Conservation (phyloP, 495 filamentous ascomycete species). For the Penicillium bovifimosum region DNA sequence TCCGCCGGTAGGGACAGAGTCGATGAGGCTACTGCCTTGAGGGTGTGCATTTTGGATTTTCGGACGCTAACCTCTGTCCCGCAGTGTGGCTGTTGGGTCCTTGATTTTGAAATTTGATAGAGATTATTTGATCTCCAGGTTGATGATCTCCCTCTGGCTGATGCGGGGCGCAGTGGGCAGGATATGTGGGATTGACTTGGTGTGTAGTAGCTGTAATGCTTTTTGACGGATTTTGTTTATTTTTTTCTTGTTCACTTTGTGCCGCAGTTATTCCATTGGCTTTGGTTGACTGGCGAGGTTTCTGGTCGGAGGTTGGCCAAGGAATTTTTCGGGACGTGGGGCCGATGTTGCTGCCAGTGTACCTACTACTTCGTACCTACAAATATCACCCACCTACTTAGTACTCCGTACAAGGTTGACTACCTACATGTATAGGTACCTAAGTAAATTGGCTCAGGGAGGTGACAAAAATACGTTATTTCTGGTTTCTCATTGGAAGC, state of each 20-base stretch:
- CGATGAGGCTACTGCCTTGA: conserved; percentile 36
- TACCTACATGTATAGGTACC: too few relatives aligned
- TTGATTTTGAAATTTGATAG: background rate
- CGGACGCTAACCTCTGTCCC: background rate
- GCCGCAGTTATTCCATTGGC: background rate
- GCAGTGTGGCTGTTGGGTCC: background rate
- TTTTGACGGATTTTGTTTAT: background rate
- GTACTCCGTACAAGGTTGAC: too few relatives aligned
- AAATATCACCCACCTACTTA: too few relatives aligned
- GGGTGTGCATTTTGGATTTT: conserved; percentile 31
- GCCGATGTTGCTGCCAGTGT: background rate
- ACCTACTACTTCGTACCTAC: too few relatives aligned
- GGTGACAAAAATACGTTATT: too few relatives aligned
- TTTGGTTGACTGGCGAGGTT: background rate
- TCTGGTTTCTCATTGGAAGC: too few relatives aligned
- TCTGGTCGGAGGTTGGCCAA: background rate
- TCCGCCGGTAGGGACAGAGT: conserved; percentile 40
- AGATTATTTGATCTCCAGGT: background rate
- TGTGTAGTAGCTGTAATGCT: background rate
- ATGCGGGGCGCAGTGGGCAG: background rate
- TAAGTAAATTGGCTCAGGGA: too few relatives aligned
- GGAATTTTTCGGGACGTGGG: background rate
- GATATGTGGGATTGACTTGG: background rate
- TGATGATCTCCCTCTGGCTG: conserved; percentile 3
- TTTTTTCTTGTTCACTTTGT: background rate